A percentile compares a stretch with the other conserved stretches of the same genome.
Conservation (phyloP, 75 land plant genomes). For the Pinus taeda region DNA sequence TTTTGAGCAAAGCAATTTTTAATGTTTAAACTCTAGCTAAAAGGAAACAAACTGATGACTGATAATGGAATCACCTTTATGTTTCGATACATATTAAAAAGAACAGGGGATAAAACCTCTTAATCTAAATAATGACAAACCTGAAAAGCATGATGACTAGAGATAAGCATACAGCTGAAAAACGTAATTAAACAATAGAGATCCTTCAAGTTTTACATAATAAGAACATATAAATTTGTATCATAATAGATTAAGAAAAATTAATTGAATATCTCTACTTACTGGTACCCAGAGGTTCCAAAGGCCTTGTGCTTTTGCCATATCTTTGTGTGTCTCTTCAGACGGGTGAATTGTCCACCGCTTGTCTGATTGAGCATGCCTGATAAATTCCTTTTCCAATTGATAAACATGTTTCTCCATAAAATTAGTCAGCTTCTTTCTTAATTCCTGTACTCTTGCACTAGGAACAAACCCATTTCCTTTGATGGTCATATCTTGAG, state of each 20-base stretch:
- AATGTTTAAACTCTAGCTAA: background rate
- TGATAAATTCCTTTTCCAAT: conserved; percentile 65
- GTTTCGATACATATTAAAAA: background rate
- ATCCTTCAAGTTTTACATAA: background rate
- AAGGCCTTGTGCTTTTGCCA: conserved; percentile 85
- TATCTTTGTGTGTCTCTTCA: conserved; percentile 74
- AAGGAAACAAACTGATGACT: background rate
- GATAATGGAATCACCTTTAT: background rate
- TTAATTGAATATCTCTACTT: conserved; percentile 13
- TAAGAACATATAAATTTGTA: background rate
- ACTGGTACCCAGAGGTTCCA: conserved; percentile 99
- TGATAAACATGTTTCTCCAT: conserved; percentile 91
- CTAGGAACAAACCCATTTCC: conserved; percentile 65
- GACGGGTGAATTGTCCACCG: conserved; percentile 94
- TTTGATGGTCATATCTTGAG: conserved; percentile 4
- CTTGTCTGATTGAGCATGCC: conserved; percentile 54
- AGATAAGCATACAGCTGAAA: background rate
- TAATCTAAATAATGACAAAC: background rate
- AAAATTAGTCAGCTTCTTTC: conserved; percentile 56
- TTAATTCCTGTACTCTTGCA: conserved; percentile 51
- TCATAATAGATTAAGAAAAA: background rate
- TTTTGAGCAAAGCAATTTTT: background rate
- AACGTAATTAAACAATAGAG: background rate
- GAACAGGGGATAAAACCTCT: background rate
- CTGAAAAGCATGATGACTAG: background rate